These are phyloP conservation scores for Starmera amethionina DNA, from an alignment of 805 yeast genomes.

Conservation along the genomic window DNA sequence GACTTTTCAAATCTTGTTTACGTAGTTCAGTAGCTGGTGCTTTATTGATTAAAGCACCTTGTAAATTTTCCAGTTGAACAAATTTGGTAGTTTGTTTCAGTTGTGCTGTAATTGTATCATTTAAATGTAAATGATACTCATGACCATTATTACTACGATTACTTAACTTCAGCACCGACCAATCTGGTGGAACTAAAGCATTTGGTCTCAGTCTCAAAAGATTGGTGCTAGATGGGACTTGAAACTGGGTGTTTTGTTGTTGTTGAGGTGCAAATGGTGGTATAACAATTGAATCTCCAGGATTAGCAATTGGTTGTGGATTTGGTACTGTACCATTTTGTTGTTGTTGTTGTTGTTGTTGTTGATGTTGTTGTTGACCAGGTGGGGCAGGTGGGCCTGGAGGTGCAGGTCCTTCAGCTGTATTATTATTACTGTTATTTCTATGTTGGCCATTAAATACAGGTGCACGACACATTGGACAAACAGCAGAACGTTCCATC, in stretches of 20 bases:
- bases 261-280: background rate
- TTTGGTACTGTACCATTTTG: background rate
- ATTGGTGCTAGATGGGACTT: background rate
- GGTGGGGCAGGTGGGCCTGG: background rate
- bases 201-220: conserved; percentile 3
- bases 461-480: conserved; percentile 82
- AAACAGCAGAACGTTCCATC: conserved; percentile 85
- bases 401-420: background rate
- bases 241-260: conserved; percentile 2
- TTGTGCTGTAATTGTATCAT: conserved; percentile 4
- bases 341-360: conserved; percentile 2
- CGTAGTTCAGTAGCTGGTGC: background rate
- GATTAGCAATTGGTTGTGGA: background rate
- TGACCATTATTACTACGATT: conserved; percentile 4
- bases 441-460: conserved; percentile 33
- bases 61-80: background rate
- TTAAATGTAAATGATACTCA: conserved; percentile 7
- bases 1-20: background rate
- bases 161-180: conserved; percentile 15
- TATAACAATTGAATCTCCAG: background rate
- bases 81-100: conserved; percentile 3
- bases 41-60: background rate
- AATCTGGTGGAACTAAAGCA: conserved; percentile 16
- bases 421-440: background rate
- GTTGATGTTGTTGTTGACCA: conserved; percentile 1